Evolutionary conservation across 352 stramenopile species (phyloP), one percentile per base, ranked within the genome.

Genomic region (Albugo candida): DNA sequence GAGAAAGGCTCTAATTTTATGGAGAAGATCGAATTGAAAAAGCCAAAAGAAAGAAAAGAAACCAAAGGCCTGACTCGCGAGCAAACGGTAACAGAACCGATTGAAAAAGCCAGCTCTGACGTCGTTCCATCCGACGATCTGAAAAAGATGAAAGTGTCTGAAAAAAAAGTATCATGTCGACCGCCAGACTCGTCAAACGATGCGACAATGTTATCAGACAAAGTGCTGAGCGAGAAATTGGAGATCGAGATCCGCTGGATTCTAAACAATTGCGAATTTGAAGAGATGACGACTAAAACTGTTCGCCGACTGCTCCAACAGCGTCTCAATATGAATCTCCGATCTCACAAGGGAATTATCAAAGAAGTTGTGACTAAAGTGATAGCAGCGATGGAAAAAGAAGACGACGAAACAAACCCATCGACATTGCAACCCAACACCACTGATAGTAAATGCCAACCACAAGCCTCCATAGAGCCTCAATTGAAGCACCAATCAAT

Each of bases 261-360:
- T 40, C 52, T 89, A 1, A 56, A 65, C 2, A 85, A 85, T 41
- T 82, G 66, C 42, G 63, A 70, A 34, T 82, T 86, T 46, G 74
- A 89, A 21, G 71, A 84, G 45, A 81, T 89, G 64, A 89, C 77
- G 3, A 89, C 77, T 5, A 81, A 82, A 49, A 89, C 63, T 10
- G 65, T 89, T 41, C 60, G 77, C 31, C 83, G 84, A 47, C 37
- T 82, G 50, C 59, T 89, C 0, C 70, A 86, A 43, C 59, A 81
- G 40, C 70, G 71, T 6, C 56, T 89, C 2, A 55, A 70, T 0
- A 75, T 83, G 54, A 71, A 87, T 41, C 54, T 89, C 41, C 71
- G 67, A 36, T 60, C 79, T 44, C 70, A 87, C 48, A 85, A 85
- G 48, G 58, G 66, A 8, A 65, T 63, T 11, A 89, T 89, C 36